Evolutionary conservation across 768 basidiomycete genomes (phyloP).

Genomic region (Lyophyllum shimeji): DNA sequence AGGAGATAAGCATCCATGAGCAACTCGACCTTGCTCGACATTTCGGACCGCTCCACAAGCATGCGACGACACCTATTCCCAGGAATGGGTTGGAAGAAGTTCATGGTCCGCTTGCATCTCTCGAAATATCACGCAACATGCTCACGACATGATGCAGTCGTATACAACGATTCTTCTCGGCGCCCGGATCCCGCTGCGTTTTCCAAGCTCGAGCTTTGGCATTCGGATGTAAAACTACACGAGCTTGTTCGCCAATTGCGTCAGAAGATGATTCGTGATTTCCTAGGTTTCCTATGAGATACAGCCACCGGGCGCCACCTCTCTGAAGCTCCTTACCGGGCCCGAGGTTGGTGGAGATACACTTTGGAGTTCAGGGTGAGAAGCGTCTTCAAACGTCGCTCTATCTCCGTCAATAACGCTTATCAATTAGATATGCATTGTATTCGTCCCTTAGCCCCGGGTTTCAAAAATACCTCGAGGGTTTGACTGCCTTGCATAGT

Average conservation of each 20-base stretch:
- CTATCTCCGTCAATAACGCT: background rate
- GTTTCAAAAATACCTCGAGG: conserved; percentile 76
- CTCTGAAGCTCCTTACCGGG: conserved; percentile 68
- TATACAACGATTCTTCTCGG: conserved; percentile 66
- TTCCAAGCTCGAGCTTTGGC: conserved; percentile 77
- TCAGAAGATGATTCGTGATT: background rate
- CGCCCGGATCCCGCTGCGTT: conserved; percentile 66
- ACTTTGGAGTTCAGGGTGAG: conserved; percentile 76
- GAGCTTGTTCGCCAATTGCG: background rate
- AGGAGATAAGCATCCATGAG: conserved; percentile 65
- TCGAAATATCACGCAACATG: conserved; percentile 3
- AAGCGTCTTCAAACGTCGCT: background rate
- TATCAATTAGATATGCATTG: conserved; percentile 60
- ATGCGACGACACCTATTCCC: conserved; percentile 80
- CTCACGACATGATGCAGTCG: conserved; percentile 40
- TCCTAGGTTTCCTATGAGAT: conserved; percentile 70
- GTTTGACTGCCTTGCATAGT: conserved; percentile 71
- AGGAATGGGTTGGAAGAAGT: conserved; percentile 75
- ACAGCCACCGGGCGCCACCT: conserved; percentile 79
- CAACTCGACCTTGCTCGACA: conserved; percentile 73
- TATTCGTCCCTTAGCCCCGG: conserved; percentile 79
- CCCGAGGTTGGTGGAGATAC: conserved; percentile 80
- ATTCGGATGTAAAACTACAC: conserved; percentile 61
- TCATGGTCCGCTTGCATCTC: conserved; percentile 47
- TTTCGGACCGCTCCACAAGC: conserved; percentile 77